phyloP scores from a whole-genome alignment of 2,329 filamentous ascomycete genomes.

The Penicillium sp. region DNA sequence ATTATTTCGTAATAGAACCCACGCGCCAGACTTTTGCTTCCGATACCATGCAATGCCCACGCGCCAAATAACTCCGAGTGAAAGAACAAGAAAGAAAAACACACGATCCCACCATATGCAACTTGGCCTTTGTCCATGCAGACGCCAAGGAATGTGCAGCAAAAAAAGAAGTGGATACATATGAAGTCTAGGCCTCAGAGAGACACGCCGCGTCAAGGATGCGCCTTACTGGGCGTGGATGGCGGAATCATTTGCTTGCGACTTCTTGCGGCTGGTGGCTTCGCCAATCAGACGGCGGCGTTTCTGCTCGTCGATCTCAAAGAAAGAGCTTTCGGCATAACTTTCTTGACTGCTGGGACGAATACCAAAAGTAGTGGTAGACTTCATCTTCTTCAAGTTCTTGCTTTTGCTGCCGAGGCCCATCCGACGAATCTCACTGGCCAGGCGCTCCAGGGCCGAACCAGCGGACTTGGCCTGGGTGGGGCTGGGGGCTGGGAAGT shows the following conservation, averaged over 20 bases:
- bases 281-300: slow-evolving; percentile 50
- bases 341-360: slow-evolving; percentile 32
- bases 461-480: slow-evolving; percentile 34
- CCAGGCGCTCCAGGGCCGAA: slow-evolving; percentile 61
- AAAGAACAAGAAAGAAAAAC: slow-evolving; percentile 2
- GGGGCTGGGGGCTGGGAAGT: slow-evolving; percentile 29
- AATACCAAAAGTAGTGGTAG: slow-evolving; percentile 54
- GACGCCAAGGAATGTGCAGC: slow-evolving; percentile 5
- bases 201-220: not conserved
- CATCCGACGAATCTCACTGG: slow-evolving; percentile 57
- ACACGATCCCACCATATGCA: slow-evolving; percentile 11
- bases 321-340: slow-evolving; percentile 40
- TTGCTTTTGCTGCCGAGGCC: slow-evolving; percentile 27
- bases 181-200: slow-evolving; percentile 9
- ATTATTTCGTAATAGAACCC: slow-evolving; percentile 18
- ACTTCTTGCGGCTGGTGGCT: slow-evolving; percentile 40
- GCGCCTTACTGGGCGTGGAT: not conserved
- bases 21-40: slow-evolving; percentile 11
- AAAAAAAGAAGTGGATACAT: not conserved
- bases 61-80: slow-evolving; percentile 10
- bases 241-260: slow-evolving; percentile 26
- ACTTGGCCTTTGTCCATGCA: slow-evolving; percentile 8
- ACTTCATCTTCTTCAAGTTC: slow-evolving; percentile 48
- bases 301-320: slow-evolving; percentile 53
- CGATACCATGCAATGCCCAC: slow-evolving; percentile 5